Percentiles rank a stretch among this genome's conserved stretches.
phyloP scores from a whole-genome alignment of 495 filamentous ascomycete genomes.

The Neurospora tetrasperma region DNA sequence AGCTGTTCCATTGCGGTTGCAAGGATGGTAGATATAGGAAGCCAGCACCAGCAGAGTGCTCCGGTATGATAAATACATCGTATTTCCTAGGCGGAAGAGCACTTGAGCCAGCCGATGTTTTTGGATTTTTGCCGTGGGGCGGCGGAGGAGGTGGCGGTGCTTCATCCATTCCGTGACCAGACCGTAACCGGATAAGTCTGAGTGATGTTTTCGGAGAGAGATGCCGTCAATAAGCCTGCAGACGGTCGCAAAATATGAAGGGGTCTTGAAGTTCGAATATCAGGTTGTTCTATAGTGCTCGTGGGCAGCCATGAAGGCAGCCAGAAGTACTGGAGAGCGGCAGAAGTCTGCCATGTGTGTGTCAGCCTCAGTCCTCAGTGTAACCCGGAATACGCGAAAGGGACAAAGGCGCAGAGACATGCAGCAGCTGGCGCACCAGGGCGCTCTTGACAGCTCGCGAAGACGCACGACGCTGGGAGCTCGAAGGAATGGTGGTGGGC shows the following conservation, averaged over 20 bases:
- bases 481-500: neutral
- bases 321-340: no score
- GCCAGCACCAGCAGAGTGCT: conserved; percentile 80
- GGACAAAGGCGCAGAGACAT: neutral
- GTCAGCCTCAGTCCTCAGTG: neutral
- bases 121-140: conserved; percentile 58
- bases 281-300: conserved; percentile 20
- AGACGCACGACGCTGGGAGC: neutral
- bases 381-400: neutral
- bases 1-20: conserved; percentile 77
- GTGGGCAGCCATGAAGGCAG: conserved; percentile 21
- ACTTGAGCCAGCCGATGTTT: conserved; percentile 31
- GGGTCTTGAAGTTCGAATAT: conserved; percentile 11
- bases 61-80: conserved; percentile 94
- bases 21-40: conserved; percentile 92
- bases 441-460: neutral
- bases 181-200: conserved; percentile 12
- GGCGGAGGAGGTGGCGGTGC: conserved; percentile 52
- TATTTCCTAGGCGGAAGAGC: conserved; percentile 76
- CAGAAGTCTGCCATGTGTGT: conserved; percentile 2
- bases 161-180: conserved; percentile 29
- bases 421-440: neutral
- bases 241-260: neutral
- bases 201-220: no score
- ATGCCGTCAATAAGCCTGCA: no score